These are phyloP conservation scores for Cryptosporidium baileyi DNA, from an alignment of 169 alveolate species.

Conservation along the genomic window DNA sequence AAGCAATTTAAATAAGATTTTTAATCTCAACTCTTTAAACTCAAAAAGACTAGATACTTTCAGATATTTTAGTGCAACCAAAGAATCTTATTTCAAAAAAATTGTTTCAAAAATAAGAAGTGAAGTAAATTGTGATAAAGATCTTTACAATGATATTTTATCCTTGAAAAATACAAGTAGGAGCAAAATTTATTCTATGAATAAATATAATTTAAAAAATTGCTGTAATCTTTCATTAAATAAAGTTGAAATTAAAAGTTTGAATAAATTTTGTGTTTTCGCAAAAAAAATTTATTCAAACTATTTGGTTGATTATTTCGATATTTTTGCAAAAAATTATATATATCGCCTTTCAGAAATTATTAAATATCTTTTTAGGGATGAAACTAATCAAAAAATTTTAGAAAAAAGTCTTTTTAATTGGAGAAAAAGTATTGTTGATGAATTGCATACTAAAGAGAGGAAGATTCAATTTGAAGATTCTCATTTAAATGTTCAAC, in stretches of 20 bases:
- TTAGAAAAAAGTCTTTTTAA: background rate
- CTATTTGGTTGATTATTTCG: background rate
- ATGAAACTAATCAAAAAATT: background rate
- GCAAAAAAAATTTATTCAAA: no score
- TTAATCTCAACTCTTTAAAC: no score
- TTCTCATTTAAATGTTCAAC: no score
- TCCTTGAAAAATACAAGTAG: background rate
- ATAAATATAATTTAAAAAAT: background rate
- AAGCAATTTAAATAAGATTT: no score
- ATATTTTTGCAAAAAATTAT: background rate
- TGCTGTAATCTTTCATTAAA: background rate
- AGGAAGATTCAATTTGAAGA: no score
- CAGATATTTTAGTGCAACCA: background rate
- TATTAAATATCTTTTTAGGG: background rate
- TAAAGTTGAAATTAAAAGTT: background rate
- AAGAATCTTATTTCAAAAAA: background rate
- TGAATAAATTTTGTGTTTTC: background rate
- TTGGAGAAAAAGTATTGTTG: background rate
- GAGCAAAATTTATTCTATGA: no score
- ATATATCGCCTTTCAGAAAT: background rate
- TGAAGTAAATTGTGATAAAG: constrained; percentile 1
- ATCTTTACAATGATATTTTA: background rate
- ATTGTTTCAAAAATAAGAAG: constrained; percentile 3
- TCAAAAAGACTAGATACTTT: no score
- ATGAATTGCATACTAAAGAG: background rate